These are phyloP conservation scores for Fusarium sororula DNA, from an alignment of 2,329 filamentous ascomycete species.

Conservation along the genomic window DNA sequence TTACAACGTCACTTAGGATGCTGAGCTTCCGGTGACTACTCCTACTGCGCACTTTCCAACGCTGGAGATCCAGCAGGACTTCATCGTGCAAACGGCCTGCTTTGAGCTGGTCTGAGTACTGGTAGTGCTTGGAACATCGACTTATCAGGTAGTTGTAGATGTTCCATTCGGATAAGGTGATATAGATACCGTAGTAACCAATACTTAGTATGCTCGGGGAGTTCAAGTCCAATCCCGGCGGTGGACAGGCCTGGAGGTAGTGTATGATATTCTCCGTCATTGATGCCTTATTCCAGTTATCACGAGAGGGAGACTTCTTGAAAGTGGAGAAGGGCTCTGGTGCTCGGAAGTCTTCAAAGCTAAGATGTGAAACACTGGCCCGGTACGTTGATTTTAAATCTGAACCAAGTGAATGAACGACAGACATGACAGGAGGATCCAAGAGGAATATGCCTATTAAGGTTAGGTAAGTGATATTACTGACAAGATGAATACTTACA, in stretches of 20 bases:
- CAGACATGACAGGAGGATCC: rapidly evolving
- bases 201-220: background rate
- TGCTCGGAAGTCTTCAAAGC: background rate
- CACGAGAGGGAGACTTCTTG: rapidly evolving
- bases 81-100: background rate
- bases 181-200: background rate
- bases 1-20: rapidly evolving
- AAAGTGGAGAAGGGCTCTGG: background rate
- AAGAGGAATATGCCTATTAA: background rate
- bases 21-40: rapidly evolving
- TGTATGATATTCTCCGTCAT: background rate
- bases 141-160: background rate
- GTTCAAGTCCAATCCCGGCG: rapidly evolving
- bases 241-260: background rate
- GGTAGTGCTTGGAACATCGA: rapidly evolving
- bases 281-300: rapidly evolving
- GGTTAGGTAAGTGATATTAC: too few species aligned
- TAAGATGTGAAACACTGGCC: rapidly evolving
- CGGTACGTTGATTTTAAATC: rapidly evolving
- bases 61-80: background rate
- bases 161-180: background rate
- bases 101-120: background rate
- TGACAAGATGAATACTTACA: background rate
- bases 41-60: background rate
- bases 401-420: rapidly evolving